Percentiles rank a stretch among this genome's conserved stretches.
phyloP scores from a whole-genome alignment of 1,139 yeast species.

The Lodderomyces metapsilosis region DNA sequence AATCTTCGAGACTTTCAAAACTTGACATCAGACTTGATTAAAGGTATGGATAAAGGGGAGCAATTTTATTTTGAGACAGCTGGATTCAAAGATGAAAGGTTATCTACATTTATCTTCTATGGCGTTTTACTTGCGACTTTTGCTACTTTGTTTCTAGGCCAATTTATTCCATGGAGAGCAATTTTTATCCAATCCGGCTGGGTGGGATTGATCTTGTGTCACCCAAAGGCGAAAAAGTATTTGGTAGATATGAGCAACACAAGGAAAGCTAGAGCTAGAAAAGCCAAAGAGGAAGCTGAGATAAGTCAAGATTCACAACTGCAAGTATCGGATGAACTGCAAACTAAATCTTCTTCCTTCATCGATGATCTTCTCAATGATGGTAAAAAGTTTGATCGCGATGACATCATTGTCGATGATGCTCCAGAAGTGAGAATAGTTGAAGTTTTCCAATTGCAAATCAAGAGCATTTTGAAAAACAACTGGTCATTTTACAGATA shows the following conservation, averaged over 20 bases:
- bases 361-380: background rate
- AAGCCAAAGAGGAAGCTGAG: slow-evolving; percentile 1
- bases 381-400: slow-evolving; percentile 31
- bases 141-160: slow-evolving; percentile 52
- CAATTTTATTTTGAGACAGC: slow-evolving; percentile 60
- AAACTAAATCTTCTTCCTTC: background rate
- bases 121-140: slow-evolving; percentile 34
- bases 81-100: slow-evolving; percentile 68
- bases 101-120: slow-evolving; percentile 56
- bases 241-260: slow-evolving; percentile 19
- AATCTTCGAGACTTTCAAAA: slow-evolving; percentile 65
- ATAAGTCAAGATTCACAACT: background rate
- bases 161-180: slow-evolving; percentile 65
- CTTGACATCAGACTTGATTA: slow-evolving; percentile 55
- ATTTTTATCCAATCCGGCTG: slow-evolving; percentile 59
- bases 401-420: slow-evolving; percentile 65
- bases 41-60: slow-evolving; percentile 53
- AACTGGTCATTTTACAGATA: slow-evolving; percentile 52
- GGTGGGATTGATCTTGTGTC: slow-evolving; percentile 48
- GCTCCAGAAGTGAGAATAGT: slow-evolving; percentile 59
- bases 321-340: background rate
- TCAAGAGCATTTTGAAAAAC: slow-evolving; percentile 58
- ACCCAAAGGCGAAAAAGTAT: slow-evolving; percentile 52
- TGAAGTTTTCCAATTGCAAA: slow-evolving; percentile 75
- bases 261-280: slow-evolving; percentile 8